Base-by-base conservation (phyloP, 495 filamentous ascomycete genomes). In the Aspergillus haitiensis region DNA sequence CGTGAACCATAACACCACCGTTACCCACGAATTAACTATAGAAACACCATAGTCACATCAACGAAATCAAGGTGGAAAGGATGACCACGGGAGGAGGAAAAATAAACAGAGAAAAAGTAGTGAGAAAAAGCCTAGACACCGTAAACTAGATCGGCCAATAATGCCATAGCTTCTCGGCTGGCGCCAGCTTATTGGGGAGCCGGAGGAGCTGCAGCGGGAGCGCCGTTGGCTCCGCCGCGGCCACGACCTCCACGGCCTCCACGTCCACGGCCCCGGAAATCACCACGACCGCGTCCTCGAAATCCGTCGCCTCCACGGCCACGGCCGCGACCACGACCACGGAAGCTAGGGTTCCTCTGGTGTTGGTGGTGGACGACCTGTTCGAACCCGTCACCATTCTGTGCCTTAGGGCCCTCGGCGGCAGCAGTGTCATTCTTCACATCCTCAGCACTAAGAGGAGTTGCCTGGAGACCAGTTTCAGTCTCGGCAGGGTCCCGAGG, bases 401-500 rank as follows among this genome's bases (percentile, higher is more conserved):
- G 86, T 85, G 84, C 85, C 89, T 68, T 83, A 85, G 56, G 81
- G n/a, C 76, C 74, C 12, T 51, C 3, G 10, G 53, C 60, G 4
- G 67, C 47, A 13, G 58, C 70, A 18, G 58, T 50, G 13, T 63
- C 62, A 52, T 60, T 59, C 47, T 60, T 67, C 48, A 63, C 44
- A 12, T 61, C 68, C 15, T 46, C 64, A 40, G 71, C 67, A 21
- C 82, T 76, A 18, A 82, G 84, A 27, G 86, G 80, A 7, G 82
- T 86, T 9, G 84, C 83, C n/a, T 80, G 68, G 11, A 84, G 66
- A 15, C 83, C 81, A 62, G 81, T 86, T 49, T 94, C 92, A 11
- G 88, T 88, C 72, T 95, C 91, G 37, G 84, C 76, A 39, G 89
- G 84, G 67, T 87, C 79, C 58, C 89, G 88, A 42, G 89, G 84